Evolutionary conservation across 2,329 filamentous ascomycete genomes (phyloP), one percentile per base, ranked within the genome.

Genomic region (Nothomitra cinnamomea): DNA sequence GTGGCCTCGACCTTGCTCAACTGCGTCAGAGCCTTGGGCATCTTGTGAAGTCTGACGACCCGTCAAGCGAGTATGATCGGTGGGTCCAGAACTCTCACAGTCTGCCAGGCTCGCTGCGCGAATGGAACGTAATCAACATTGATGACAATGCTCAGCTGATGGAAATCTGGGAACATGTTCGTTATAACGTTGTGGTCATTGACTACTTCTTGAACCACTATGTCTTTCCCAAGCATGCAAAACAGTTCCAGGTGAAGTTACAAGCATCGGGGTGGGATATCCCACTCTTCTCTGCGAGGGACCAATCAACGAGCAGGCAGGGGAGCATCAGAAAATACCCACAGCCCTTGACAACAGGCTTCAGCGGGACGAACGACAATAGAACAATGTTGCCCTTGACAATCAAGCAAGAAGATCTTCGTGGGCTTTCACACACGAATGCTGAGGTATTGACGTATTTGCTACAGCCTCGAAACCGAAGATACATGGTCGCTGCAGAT

Each of bases 331-430:
- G 13, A 5, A 42, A 38, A 22, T 42, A 51, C 35, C 19, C 28
- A 25, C 15, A 51, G n/a, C 8, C 50, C 6, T 17, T 72, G 0
- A 79, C 73, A 0, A 80, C 78, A 0, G 83, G 83, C 0, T 87
- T 87, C 60, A 84, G 79, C 53, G 82, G 83, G 0, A 87, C 83
- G 0, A 82, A 79, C 22, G 82, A 87, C 57, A 78, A 75, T 0
- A 64, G 71, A 10, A 67, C 71, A n/a, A 60, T 81, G 0, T 66
- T 87, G 0, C 82, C 82, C 0, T 59, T 82, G 0, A 65, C 59
- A 0, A 70, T 86, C 0, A 59, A 66, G 0, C 79, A 85, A 28
- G 64, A 75, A 0, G 77, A 85, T 35, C 66, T 82, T 0, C 59
- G 64, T 0, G 64, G 66, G 0, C 77, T 83, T 38, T 66, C 65